These are phyloP conservation scores for Entomortierella parvispora DNA, from an alignment of 192 early-diverging fungal species.

Conservation along the genomic window DNA sequence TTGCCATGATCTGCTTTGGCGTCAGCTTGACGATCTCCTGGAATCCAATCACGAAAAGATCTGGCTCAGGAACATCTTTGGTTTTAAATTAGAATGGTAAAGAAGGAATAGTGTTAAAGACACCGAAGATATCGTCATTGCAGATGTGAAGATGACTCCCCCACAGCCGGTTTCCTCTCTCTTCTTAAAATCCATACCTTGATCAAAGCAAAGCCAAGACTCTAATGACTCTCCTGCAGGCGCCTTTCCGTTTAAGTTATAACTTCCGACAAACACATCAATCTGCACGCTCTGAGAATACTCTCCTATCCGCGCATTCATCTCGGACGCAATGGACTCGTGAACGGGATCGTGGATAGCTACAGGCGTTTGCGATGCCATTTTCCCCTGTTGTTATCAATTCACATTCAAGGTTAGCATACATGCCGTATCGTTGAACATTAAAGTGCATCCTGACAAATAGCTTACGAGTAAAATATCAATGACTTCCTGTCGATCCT, in stretches of 20 bases:
- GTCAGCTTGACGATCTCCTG: conserved; percentile 98
- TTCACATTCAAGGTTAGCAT: no score
- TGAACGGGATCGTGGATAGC: conserved; percentile 64
- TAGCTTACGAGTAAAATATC: conserved; percentile 84
- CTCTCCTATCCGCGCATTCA: conserved; percentile 57
- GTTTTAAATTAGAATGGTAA: no score
- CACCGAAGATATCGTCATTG: no score
- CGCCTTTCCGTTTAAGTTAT: conserved; percentile 90
- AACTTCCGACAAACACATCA: conserved; percentile 84
- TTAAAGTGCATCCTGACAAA: no score
- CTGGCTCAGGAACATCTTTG: conserved; percentile 64
- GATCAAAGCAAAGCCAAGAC: conserved; percentile 68
- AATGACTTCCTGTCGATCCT: conserved; percentile 92
- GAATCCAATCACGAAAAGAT: conserved; percentile 89
- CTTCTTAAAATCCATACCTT: conserved; percentile 27
- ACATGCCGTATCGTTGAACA: no score
- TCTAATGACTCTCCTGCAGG: conserved; percentile 71
- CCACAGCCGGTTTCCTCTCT: background rate
- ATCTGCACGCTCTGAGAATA: conserved; percentile 69
- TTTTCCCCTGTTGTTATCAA: conserved; percentile 57
- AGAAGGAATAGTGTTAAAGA: background rate
- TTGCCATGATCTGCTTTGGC: conserved; percentile 61
- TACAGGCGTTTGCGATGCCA: conserved; percentile 56
- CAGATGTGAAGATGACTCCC: no score
- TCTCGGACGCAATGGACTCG: conserved; percentile 52